Base-by-base conservation (phyloP, 2,329 filamentous ascomycete species). In the Mycogone perniciosa region DNA sequence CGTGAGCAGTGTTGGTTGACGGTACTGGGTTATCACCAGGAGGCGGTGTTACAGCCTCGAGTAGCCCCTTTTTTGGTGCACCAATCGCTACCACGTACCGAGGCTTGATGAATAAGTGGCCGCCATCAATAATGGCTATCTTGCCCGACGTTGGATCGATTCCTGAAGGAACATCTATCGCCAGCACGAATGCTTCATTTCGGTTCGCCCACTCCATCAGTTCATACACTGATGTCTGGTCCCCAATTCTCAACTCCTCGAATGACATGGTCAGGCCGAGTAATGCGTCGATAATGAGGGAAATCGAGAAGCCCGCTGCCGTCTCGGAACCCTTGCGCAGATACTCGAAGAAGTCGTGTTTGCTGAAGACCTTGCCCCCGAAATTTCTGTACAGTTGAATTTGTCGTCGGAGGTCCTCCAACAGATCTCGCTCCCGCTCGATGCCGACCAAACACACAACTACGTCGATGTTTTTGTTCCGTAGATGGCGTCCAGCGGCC, bases 161-260 rank as follows among this genome's bases (percentile, higher is more conserved):
- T 5, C 93, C 93, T 0, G 88, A 92, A 1, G 93, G 93, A 5
- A 95, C 82, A 64, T 96, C 92, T n/a, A 99, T 81, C 0, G 90
- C 88, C 20, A 99, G 72, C 3, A 93, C 85, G 52, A 85, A 84
- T 0, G 89, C 84, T 57, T 90, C 88, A 64, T 85, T 88, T 56
- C 90, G 85, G 64, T 96, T 97, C 3, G 89, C 86, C 90, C 91
- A 97, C 56, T 90, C 86, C 62, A 96, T 93, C 62, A 96, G 81
- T 63, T 95, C 87, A 62, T 95, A 91, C 0, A 89, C 88, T 0
- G 86, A 86, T 4, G 85, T 84, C 64, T 95, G 89, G 57, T 95
- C 88, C 11, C 86, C 85, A 2, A 85, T 86, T 34, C 89, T 81
- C 30, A 97, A 76, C 59, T 95, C 89, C 58, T 96, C 90, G 62